Base-by-base conservation (phyloP, 108 stramenopile species). In the Cyclotella choctawhatcheeana region DNA sequence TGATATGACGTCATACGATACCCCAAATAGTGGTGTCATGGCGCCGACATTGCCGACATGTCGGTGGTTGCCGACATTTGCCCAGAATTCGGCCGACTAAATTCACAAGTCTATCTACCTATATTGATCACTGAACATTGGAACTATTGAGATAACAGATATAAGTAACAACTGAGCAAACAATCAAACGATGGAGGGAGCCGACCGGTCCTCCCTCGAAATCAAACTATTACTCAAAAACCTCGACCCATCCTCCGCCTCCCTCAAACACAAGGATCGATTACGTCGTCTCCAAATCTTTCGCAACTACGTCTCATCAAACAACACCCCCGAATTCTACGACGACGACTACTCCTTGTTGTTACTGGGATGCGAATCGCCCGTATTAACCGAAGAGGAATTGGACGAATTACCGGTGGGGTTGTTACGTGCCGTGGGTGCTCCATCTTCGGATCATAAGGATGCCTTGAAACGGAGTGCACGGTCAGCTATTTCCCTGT, bases 301-400 rank as follows among this genome's bases (percentile, higher is more conserved):
- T 64, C 85, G 89, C 16, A 91, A 91, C 70, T 95, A 84, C 71
- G 88, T 88, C 24, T 77, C 72, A 10, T 69, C 85, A 30, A 79
- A 73, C 44, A 79, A 76, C 13, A 79, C 86, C 1, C 91, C 93
- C 10, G 93, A 95, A 76, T 95, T 95, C 71, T 95, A 91, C 73
- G 93, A 95, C 55, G 93, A 95, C 58, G 93, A 95, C 66, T 80
- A 91, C 67, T 82, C 86, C 25, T 53, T 94, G 10, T 59, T 95
- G 10, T 69, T 92, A 14, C 58, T 95, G 71, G 93, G 93, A 66
- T 81, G 76, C 56, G 81, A 85, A 16, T 81, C 86, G 45, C 88
- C 90, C 17, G 66, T 85, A 16, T 82, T 87, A 1, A 56, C 79
- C 35, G 77, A 90, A 40, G 92, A 86, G 2, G 84, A 86, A 71